Evolutionary conservation across 23 red algal genomes (phyloP).

Genomic region (Gracilaria caudata): DNA sequence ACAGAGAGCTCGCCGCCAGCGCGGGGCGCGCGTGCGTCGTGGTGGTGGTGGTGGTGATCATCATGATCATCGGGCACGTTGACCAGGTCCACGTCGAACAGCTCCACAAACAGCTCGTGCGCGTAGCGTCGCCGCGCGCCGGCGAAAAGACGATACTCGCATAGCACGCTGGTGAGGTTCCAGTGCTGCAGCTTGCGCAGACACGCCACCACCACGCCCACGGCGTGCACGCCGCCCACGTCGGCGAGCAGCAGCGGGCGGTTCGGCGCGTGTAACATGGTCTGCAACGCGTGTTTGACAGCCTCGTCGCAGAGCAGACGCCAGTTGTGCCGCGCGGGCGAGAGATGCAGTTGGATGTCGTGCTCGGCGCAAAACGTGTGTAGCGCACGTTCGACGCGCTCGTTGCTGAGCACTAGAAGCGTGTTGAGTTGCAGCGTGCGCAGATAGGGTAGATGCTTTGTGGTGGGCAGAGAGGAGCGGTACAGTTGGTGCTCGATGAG

Average conservation of each 20-base stretch:
- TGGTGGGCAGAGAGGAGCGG: slow-evolving; percentile 70
- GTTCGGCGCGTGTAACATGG: slow-evolving; percentile 46
- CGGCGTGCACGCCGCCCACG: slow-evolving; percentile 76
- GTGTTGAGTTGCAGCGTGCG: slow-evolving; percentile 61
- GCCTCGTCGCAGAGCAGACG: slow-evolving; percentile 92
- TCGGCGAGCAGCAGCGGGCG: slow-evolving; percentile 87
- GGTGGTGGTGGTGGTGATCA: no score
- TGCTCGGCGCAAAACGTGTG: slow-evolving; percentile 68
- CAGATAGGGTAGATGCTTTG: slow-evolving; percentile 75
- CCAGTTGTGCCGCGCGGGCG: slow-evolving; percentile 66
- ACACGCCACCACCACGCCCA: slow-evolving; percentile 88
- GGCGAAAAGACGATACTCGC: slow-evolving; percentile 90
- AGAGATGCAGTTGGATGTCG: slow-evolving; percentile 65
- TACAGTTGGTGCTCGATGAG: slow-evolving; percentile 83
- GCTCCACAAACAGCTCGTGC: slow-evolving; percentile 97
- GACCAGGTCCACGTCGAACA: slow-evolving; percentile 96
- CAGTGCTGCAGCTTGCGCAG: slow-evolving; percentile 87
- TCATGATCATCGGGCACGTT: slow-evolving; percentile 39
- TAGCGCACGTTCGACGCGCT: slow-evolving; percentile 66
- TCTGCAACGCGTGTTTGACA: slow-evolving; percentile 77
- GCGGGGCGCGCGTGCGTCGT: no score
- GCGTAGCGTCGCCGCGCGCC: slow-evolving; percentile 76
- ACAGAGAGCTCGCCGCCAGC: neutral
- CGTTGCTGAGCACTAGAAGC: slow-evolving; percentile 83
- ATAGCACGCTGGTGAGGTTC: slow-evolving; percentile 86